Evolutionary conservation across 2,329 filamentous ascomycete species (phyloP), one percentile per base, ranked within the genome.

Genomic region (Zasmidium angulare): DNA sequence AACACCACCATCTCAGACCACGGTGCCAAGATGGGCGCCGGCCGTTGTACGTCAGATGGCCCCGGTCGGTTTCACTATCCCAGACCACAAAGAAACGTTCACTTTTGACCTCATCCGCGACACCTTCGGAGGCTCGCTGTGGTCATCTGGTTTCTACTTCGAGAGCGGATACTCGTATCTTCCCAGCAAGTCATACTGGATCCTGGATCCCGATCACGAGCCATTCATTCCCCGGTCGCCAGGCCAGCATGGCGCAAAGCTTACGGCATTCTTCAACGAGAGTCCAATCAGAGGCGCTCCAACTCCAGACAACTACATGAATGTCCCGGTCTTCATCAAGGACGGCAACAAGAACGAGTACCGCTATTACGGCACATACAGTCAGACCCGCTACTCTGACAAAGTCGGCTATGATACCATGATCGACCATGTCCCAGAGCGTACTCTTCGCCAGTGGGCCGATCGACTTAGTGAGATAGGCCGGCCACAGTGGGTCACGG

Each of bases 331-430:
- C 50, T 81, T 81, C 66, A 65, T 79, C 56, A 67, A 58, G 51
- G 56, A 60, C 21, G 57, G 56, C 11, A 60, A 56, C 12, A 56
- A 56, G 0, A 50, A 61, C 12, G 61, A 62, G 9, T 81, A 79
- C 62, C 61, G 69, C 1, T 81, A 81, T 69, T 76, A 72, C 49
- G 79, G 79, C n/a, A 69, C 75, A 56, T 81, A 81, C 70, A 72
- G 71, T 12, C 77, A 80, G 64, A 69, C 66, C 0, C 77, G 79
- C 2, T 78, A 73, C 72, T 74, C 69, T 31, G 79, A 81, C 63
- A 76, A 74, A 60, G 68, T 81, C 1, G 76, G 77, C 56, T 73
- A 77, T 58, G 78, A 81, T 31, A 71, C 72, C 20, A 71, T 78
- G 66, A 63, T 60, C 23, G 66, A 75, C 53, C 56, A 65, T 3